These are phyloP conservation scores for Stagonosporopsis vannaccii DNA, from an alignment of 2,329 filamentous ascomycete species.

Conservation along the genomic window DNA sequence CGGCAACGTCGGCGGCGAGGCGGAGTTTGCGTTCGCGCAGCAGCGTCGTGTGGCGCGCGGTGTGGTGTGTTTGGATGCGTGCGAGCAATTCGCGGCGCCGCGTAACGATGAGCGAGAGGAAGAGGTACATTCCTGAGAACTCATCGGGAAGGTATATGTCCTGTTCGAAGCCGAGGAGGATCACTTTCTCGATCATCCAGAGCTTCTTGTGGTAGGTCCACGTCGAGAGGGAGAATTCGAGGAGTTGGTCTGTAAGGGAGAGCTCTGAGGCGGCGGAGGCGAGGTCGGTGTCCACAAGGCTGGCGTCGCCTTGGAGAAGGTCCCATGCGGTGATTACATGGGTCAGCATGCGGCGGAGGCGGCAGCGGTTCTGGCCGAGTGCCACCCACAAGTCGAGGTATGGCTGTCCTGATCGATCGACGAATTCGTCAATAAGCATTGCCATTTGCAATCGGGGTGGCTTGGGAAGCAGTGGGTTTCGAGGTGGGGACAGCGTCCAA, in stretches of 20 bases:
- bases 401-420: slow-evolving; percentile 65
- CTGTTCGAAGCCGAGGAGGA: slow-evolving; percentile 93
- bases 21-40: slow-evolving; percentile 2
- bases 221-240: slow-evolving; percentile 77
- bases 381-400: slow-evolving; percentile 86
- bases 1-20: slow-evolving; percentile 23
- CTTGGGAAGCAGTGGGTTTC: slow-evolving; percentile 59
- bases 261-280: slow-evolving; percentile 46
- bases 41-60: slow-evolving; percentile 5
- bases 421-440: slow-evolving; percentile 70
- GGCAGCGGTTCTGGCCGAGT: slow-evolving; percentile 87
- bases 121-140: slow-evolving; percentile 86
- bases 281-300: slow-evolving; percentile 60
- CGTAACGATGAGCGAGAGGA: slow-evolving; percentile 38
- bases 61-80: slow-evolving; percentile 27
- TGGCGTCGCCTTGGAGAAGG: slow-evolving; percentile 73
- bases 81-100: slow-evolving; percentile 32
- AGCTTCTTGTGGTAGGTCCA: slow-evolving; percentile 94
- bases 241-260: slow-evolving; percentile 54
- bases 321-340: slow-evolving; percentile 87
- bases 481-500: slow-evolving; percentile 71
- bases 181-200: slow-evolving; percentile 82
- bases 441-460: slow-evolving; percentile 78
- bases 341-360: slow-evolving; percentile 86
- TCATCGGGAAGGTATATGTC: slow-evolving; percentile 89